Conservation (phyloP, 192 early-diverging fungal genomes). For the Coemansia brasiliensis region DNA sequence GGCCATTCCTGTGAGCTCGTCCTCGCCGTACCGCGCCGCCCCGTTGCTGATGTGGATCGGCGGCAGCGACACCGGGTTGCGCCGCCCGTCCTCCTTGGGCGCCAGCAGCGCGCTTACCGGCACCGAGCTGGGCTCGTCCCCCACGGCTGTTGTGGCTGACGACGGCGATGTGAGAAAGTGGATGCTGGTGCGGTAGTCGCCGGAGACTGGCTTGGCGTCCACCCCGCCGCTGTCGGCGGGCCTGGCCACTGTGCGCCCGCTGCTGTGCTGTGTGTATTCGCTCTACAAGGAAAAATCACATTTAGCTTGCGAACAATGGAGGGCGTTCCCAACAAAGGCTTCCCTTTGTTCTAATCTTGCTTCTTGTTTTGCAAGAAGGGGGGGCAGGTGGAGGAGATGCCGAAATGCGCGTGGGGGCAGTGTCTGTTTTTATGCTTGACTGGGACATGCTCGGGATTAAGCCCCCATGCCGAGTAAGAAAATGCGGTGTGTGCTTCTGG, state of each 20-base stretch:
- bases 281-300: slow-evolving; percentile 8
- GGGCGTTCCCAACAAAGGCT: too few relatives aligned
- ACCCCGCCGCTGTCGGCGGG: slow-evolving; percentile 1
- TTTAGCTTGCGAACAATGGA: background rate
- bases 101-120: slow-evolving; percentile 41
- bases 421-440: too few relatives aligned
- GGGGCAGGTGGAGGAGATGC: too few relatives aligned
- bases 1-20: slow-evolving; percentile 52
- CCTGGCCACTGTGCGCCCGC: slow-evolving; percentile 9
- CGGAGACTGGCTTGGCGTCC: slow-evolving; percentile 10
- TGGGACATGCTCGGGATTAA: slow-evolving; percentile 21
- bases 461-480: slow-evolving; percentile 19
- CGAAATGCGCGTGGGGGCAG: background rate
- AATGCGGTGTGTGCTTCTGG: too few relatives aligned
- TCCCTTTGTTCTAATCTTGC: too few relatives aligned
- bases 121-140: slow-evolving; percentile 24
- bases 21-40: slow-evolving; percentile 37
- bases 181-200: slow-evolving; percentile 52
- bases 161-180: slow-evolving; percentile 51
- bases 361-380: too few relatives aligned
- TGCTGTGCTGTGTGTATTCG: slow-evolving; percentile 17
- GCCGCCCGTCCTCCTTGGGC: slow-evolving; percentile 4
- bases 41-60: slow-evolving; percentile 17
- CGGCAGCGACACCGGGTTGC: slow-evolving; percentile 17
- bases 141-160: slow-evolving; percentile 17